Base-by-base conservation (phyloP, 2,329 filamentous ascomycete species). In the Nemania abortiva region DNA sequence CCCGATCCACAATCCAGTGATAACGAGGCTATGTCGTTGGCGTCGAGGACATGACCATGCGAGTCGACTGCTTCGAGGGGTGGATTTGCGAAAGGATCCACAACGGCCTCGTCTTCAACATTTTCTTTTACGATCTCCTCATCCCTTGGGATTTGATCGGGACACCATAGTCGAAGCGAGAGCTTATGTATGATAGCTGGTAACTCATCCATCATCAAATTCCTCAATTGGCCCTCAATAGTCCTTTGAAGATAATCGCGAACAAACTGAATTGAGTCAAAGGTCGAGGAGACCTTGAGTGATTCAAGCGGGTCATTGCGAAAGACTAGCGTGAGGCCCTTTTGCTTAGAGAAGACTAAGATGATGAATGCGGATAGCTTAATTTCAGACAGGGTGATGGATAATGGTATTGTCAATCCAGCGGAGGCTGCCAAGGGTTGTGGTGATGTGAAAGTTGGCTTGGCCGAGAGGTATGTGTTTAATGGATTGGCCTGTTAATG, bases 231-330 rank as follows among this genome's bases (percentile, higher is more conserved):
- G 60, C 89, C 92, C 82, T 99, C 96, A 75, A 99, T 99, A 70
- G 95, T 97, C 79, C 93, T 92, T 79, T 99, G 96, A 65, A 99
- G 84, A 80, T 98, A 98, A 81, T 99, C 95, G 74, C 96, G 92
- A 71, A 99, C 96, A 78, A 99, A 99, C 53, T 96, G 95, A 77
- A 99, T 99, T 13, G 95, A 97, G 83, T 99, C 96, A 81, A 99
- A 99, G 53, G 96, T 99, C 74, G 95, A 98, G 0, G 95, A 98
- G 73, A 99, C 96, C 84, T 98, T 98, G 77, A 99, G 90, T 4
- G 95, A 98, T 80, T 99, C 96, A 70, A 99, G 89, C 4, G 96
- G 96, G 79, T 99, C 96, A 87, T 99, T 98, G 76, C 96, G 91
- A 80, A 99, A 99, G 53, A 99, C 96, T 56, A 99, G 87, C 1